These are phyloP conservation scores for Phaffia rhodozyma DNA, from an alignment of 1,284 basidiomycete species.

Conservation along the genomic window DNA sequence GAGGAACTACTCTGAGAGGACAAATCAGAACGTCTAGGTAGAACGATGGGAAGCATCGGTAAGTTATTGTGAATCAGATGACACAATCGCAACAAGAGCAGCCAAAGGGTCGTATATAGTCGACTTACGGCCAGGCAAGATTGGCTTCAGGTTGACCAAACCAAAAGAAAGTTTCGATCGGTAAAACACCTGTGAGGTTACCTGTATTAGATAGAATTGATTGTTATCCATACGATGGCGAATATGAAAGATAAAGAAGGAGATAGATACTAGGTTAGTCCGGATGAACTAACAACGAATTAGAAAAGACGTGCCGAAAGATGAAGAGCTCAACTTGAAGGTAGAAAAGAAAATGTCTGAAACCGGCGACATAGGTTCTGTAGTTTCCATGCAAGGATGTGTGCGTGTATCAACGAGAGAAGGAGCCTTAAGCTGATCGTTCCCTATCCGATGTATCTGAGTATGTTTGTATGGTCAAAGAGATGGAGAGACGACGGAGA, in stretches of 20 bases:
- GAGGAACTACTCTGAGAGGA: slow-evolving; percentile 59
- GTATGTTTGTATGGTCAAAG: no score
- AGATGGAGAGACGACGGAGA: no score
- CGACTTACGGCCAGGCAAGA: slow-evolving; percentile 76
- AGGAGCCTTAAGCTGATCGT: no score
- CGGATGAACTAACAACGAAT: no score
- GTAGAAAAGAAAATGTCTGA: slow-evolving; percentile 14
- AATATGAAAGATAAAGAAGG: not conserved
- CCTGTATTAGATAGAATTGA: not conserved
- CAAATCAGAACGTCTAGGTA: slow-evolving; percentile 72
- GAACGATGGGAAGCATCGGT: not conserved
- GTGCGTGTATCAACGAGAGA: no score
- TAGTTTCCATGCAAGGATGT: no score
- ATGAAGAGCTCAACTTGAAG: slow-evolving; percentile 5
- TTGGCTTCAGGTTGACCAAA: slow-evolving; percentile 84
- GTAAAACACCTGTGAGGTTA: slow-evolving; percentile 48
- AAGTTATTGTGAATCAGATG: not conserved
- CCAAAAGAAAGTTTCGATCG: slow-evolving; percentile 57
- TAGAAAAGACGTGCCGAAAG: not conserved
- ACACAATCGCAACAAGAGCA: slow-evolving; percentile 1
- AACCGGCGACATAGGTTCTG: not conserved
- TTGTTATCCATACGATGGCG: not conserved
- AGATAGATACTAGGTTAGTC: not conserved
- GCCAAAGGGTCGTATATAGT: not conserved
- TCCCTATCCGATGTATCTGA: no score